Base-by-base conservation (phyloP, 495 filamentous ascomycete genomes). In the Durotheca rogersii region DNA sequence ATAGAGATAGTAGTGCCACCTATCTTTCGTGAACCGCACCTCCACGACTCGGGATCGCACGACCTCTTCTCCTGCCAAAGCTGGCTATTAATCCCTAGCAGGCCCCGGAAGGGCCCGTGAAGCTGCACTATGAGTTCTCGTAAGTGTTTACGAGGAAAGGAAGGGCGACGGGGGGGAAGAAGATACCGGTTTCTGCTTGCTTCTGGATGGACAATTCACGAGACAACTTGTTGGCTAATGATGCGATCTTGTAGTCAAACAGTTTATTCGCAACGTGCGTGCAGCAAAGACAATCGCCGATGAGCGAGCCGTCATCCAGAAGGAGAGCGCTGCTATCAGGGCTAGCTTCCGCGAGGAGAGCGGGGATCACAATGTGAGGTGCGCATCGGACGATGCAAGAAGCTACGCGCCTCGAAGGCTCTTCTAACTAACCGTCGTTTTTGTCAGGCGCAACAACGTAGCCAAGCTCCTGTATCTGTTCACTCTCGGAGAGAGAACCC, bases 201-300 rank as follows among this genome's bases (percentile, higher is more conserved):
- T 17, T 42, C 38, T 40, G n/a, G n/a, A 35, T 36, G 19, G 12
- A 40, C 33, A 29, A n/a, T 34, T 17, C 31, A 36, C 20, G 14
- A 9, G 2, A n/a, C 33, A 10, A 32, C 47, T 48, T 36, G 47
- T 51, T 42, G 19, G 37, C 50, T 51, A 11, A 40, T 25, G 6
- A 16, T 41, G 6, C 29, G 19, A 7, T 20, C 11, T 32, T 59
- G 25, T 61, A 96, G 92, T 98, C 68, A 98, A 98, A 75, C 92
- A 96, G 77, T 98, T 98, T 75, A 98, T 98, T 72, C 90, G 93
- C 66, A 96, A 95, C 75, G 93, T 98, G 57, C 89, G 93, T 64
- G 91, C 92, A 34, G 88, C 93, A 41, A 98, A 98, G 79, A 98
- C 93, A 21, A 93, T 98, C 65, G 94, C 94, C 64, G 93, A 98